These are phyloP conservation scores for Phaeosphaeriaceae sp. DNA, from an alignment of 2,329 filamentous ascomycete species.

Conservation along the genomic window DNA sequence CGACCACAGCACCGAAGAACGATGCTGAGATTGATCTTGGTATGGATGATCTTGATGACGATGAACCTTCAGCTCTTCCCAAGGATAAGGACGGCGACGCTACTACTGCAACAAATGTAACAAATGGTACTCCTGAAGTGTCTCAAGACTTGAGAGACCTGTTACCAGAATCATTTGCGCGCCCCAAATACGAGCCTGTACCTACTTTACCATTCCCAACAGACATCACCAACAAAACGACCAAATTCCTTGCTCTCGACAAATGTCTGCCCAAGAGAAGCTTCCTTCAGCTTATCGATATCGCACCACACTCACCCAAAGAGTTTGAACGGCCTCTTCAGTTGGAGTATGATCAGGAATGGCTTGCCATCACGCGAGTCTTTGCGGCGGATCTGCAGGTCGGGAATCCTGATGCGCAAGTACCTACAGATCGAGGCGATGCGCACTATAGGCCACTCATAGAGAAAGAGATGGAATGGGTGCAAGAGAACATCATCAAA, in stretches of 20 bases:
- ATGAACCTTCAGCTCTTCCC: constrained; percentile 11
- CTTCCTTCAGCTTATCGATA: constrained; percentile 79
- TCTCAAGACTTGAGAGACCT: constrained; percentile 72
- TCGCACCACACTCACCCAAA: constrained; percentile 29
- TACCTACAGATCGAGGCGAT: constrained; percentile 71
- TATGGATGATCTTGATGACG: constrained; percentile 43
- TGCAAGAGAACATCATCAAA: constrained; percentile 75
- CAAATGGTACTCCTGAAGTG: constrained; percentile 48
- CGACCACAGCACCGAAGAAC: constrained; percentile 30
- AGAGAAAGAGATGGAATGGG: constrained; percentile 75
- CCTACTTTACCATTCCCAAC: constrained; percentile 65
- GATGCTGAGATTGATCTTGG: constrained; percentile 51
- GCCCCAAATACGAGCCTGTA: constrained; percentile 22
- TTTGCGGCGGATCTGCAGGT: constrained; percentile 70
- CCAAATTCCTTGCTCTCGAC: constrained; percentile 87
- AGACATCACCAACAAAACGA: constrained; percentile 78
- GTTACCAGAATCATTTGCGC: constrained; percentile 76
- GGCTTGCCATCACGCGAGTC: constrained; percentile 89
- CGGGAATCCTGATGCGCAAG: constrained; percentile 61
- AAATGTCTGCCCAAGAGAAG: constrained; percentile 83
- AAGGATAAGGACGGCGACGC: constrained; percentile 9
- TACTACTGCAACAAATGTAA: constrained; percentile 8
- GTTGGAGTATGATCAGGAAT: constrained; percentile 88
- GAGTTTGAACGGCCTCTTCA: constrained; percentile 58
- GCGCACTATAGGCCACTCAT: constrained; percentile 72